Conservation (phyloP, 2,329 filamentous ascomycete genomes). For the Apiospora malaysiana region DNA sequence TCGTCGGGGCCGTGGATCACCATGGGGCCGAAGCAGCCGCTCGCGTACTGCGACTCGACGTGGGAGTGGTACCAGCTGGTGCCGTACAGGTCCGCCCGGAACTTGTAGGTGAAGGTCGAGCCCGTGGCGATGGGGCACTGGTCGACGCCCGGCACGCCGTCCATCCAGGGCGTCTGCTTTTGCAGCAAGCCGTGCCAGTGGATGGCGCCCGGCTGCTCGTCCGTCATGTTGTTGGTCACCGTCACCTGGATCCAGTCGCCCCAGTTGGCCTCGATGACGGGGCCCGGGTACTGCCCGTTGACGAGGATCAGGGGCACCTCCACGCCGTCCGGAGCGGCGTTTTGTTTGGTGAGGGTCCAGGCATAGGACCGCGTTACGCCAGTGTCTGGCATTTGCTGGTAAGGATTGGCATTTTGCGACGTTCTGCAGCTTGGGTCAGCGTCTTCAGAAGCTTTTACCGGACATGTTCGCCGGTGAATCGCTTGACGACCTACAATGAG, state of each 20-base stretch:
- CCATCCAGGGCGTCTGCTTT: slow-evolving; percentile 30
- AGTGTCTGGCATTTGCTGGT: slow-evolving; percentile 23
- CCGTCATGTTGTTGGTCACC: slow-evolving; percentile 56
- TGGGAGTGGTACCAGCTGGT: slow-evolving; percentile 43
- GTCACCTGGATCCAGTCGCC: slow-evolving; percentile 45
- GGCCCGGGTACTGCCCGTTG: slow-evolving; percentile 59
- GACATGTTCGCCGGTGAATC: neutral
- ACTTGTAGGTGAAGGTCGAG: slow-evolving; percentile 29
- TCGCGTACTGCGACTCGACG: slow-evolving; percentile 46
- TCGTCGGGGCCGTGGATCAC: slow-evolving; percentile 30
- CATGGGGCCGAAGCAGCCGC: slow-evolving; percentile 52
- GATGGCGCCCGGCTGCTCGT: slow-evolving; percentile 29
- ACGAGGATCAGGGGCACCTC: slow-evolving; percentile 53
- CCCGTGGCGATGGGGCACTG: slow-evolving; percentile 32
- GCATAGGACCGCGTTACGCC: slow-evolving; percentile 32
- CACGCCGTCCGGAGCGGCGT: slow-evolving; percentile 51
- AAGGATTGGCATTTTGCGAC: slow-evolving; percentile 23
- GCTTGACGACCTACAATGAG: neutral
- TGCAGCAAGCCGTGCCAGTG: slow-evolving; percentile 32
- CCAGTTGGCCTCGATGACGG: slow-evolving; percentile 53
- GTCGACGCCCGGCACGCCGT: slow-evolving; percentile 32
- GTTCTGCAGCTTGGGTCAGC: neutral
- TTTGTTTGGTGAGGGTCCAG: slow-evolving; percentile 44
- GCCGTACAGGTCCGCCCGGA: slow-evolving; percentile 32
- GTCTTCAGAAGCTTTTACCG: no score